Evolutionary conservation across 495 filamentous ascomycete genomes (phyloP), one percentile per base, ranked within the genome.

Genomic region (Penicillium soppii): DNA sequence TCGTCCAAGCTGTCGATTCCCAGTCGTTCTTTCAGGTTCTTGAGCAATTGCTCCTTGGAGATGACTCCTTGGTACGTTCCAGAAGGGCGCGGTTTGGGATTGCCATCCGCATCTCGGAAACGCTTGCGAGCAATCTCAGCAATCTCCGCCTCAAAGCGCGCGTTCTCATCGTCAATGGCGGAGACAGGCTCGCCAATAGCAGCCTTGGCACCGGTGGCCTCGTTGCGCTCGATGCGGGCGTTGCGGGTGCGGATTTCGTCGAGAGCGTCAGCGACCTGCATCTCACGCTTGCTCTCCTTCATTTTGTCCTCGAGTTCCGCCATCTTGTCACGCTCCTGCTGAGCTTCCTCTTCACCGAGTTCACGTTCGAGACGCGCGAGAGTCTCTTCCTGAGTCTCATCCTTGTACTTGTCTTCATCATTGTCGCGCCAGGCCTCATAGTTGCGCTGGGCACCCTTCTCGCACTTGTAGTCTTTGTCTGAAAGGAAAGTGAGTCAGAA

Each of bases 221-320:
- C 83, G 46, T 83, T 85, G 57, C 86, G 77, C 69, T 92, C 88
- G 21, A 91, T 80, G 57, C 90, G 78, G 15, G 94, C 95, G 75
- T 97, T 99, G 57, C 92, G 70, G 32, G 84, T 90, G 50, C 94
- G 76, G 39, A 97, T 97, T 72, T 97, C 91, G 70, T 99, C 95
- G 55, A 99, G 71, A 25, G 90, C 90, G 74, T 99, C 95, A 29
- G 95, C 95, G 57, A 97, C 88, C 40, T 85, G 88, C 95, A 99
- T 97, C 74, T 97, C 95, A 47, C 87, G 76, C 76, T 94, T 95
- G n/a, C 91, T 90, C 67, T 99, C 95, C 22, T 85, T 71, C 49
- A 91, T 95, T 69, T 92, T 92, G 45, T 82, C 79, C 67, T 92
- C 89, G 54, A 92, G 63, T 62, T 88, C 87, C 16, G 82, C 81